Percentiles rank a stretch among this genome's conserved stretches.
phyloP scores from a whole-genome alignment of 371 early-diverging fungal genomes.

The Umbelopsis sp. region DNA sequence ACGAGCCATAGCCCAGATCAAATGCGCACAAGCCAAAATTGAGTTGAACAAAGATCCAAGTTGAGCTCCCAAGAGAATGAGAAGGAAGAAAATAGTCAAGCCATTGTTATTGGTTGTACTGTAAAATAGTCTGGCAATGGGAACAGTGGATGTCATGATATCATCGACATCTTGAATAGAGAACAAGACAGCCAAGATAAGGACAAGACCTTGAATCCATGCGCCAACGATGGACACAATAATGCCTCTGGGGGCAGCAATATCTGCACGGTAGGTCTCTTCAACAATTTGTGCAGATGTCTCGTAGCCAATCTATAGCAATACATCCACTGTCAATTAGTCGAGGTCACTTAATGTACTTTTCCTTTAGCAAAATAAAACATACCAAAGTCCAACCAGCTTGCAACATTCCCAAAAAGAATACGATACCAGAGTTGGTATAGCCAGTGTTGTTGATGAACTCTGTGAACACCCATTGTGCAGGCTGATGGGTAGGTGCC shows the following conservation, averaged over 20 bases:
- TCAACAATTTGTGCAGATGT: constrained; percentile 17
- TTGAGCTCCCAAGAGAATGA: constrained; percentile 29
- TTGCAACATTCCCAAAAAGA: constrained; percentile 18
- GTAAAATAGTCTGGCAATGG: constrained; percentile 29
- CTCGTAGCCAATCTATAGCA: constrained; percentile 14
- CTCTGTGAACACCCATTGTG: constrained; percentile 18
- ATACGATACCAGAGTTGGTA: background rate
- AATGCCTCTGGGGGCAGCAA: constrained; percentile 20
- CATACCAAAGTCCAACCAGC: constrained; percentile 18
- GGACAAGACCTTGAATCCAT: constrained; percentile 16
- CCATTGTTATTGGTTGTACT: constrained; percentile 23
- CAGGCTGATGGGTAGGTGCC: constrained; percentile 18
- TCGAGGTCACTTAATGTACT: background rate
- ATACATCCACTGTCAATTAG: too few species aligned
- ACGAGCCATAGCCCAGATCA: constrained; percentile 35
- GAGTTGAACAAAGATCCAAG: constrained; percentile 29
- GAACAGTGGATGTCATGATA: constrained; percentile 19
- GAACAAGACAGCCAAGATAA: constrained; percentile 19
- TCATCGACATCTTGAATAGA: constrained; percentile 7
- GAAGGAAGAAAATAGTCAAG: constrained; percentile 28
- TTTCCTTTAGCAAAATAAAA: background rate
- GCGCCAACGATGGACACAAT: constrained; percentile 13
- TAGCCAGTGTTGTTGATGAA: constrained; percentile 20
- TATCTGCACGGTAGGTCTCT: constrained; percentile 18
- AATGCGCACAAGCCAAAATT: constrained; percentile 25